Evolutionary conservation across 2,329 filamentous ascomycete genomes (phyloP).

Genomic region (Aspergillus vadensis): DNA sequence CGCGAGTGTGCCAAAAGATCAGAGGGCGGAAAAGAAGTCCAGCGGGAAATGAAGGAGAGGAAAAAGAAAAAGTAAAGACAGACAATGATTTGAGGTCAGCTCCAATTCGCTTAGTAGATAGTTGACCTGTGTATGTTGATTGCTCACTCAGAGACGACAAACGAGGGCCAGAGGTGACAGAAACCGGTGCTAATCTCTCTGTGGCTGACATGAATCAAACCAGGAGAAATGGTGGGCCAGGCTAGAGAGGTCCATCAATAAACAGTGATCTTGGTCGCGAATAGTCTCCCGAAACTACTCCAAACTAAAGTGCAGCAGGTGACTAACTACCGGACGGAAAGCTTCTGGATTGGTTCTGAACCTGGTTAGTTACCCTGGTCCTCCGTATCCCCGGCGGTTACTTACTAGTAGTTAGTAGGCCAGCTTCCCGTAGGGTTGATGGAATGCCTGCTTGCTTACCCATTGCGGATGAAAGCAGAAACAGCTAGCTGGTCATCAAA

Average conservation of each 20-base stretch:
- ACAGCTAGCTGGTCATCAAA: background rate
- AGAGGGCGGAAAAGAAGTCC: background rate
- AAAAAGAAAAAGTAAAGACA: conserved; percentile 10
- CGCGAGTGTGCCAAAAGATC: background rate
- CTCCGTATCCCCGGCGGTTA: conserved; percentile 5
- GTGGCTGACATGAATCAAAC: conserved; percentile 20
- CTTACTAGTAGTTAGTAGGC: background rate
- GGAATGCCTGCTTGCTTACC: background rate
- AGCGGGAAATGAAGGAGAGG: background rate
- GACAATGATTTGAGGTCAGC: background rate
- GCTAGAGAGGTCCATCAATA: conserved; percentile 16
- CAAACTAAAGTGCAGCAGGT: conserved; percentile 17
- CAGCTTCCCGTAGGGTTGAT: background rate
- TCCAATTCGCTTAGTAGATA: conserved; percentile 2
- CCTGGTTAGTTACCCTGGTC: conserved; percentile 2
- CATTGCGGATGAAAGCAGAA: background rate
- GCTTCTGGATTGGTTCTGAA: conserved; percentile 21
- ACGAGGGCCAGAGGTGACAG: conserved; percentile 12
- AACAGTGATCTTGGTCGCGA: conserved; percentile 17
- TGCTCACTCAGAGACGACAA: background rate
- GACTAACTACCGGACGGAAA: conserved; percentile 15
- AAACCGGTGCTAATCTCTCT: conserved; percentile 10
- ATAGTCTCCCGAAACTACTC: conserved; percentile 18
- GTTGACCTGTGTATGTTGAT: background rate
- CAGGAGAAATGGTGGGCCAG: conserved; percentile 17